Conservation (phyloP, 148 eudicot genomes). For the Beta vulgaris region DNA sequence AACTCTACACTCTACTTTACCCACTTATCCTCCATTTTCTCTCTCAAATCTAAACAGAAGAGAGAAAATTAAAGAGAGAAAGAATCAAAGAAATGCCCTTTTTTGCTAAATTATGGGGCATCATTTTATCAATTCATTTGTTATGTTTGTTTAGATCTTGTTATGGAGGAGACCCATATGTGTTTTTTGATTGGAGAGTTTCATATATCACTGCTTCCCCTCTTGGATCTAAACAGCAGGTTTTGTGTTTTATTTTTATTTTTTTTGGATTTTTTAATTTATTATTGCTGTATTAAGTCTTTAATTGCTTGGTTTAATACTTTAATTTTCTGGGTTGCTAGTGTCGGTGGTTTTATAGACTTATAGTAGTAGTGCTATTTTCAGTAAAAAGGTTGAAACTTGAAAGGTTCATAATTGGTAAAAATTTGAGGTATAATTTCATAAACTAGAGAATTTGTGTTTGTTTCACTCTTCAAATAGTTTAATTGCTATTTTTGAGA, state of each 20-base stretch:
- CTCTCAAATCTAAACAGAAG: slow-evolving; percentile 9
- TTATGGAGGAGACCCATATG: slow-evolving; percentile 73
- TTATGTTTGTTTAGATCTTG: slow-evolving; percentile 35
- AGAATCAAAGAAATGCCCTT: slow-evolving; percentile 12
- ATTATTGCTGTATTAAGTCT: neutral
- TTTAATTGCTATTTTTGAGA: neutral
- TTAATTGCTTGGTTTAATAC: neutral
- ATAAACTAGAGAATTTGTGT: neutral
- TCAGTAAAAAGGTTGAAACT: neutral
- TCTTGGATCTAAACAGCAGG: slow-evolving; percentile 89
- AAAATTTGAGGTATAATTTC: too few species aligned
- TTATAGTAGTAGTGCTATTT: slow-evolving; percentile 2
- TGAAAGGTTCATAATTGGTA: neutral
- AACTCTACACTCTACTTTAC: neutral
- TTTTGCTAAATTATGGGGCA: slow-evolving; percentile 1
- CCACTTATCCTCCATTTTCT: slow-evolving; percentile 9
- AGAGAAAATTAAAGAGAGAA: neutral
- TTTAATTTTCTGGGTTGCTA: neutral
- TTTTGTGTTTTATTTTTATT: slow-evolving; percentile 24
- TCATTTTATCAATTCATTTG: neutral
- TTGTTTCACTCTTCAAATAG: neutral
- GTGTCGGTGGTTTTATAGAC: slow-evolving; percentile 13
- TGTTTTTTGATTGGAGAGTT: slow-evolving; percentile 82
- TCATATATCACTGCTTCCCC: slow-evolving; percentile 72
- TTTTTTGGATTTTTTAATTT: neutral